Base-by-base conservation (phyloP, 306 rosid species). In the Myrica gale region DNA sequence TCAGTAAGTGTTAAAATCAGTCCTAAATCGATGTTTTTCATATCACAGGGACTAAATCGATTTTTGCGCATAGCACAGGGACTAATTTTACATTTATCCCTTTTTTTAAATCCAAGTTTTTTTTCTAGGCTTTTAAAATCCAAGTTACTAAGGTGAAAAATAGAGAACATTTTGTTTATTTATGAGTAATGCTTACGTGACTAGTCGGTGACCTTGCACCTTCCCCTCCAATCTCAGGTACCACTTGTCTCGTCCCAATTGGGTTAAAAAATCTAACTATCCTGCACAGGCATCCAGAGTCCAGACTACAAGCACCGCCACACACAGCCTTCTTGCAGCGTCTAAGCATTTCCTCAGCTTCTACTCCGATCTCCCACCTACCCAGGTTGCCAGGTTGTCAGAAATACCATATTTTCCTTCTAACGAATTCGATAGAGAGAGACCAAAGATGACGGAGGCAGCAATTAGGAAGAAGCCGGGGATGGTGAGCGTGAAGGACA, bases 401-500 rank as follows among this genome's bases (percentile, higher is more conserved):
- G 43, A 26, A 26, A n/a, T 60, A 6, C 67, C 43, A 32, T 17
- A 16, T 41, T 63, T 41, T 47, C 13, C 1, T 15, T 39, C 46
- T 8, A 41, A 13, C 46, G 17, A 65, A 17, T 61, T 39, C 5
- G 60, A 45, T 12, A 73, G 39, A 20, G 16, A 75, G 21, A 73
- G 72, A 16, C 73, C 67, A 4, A 87, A 73, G 76, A 95, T 96
- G 99, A 96, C 99, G 77, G 99, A 96, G 86, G 91, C 99, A 1
- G 39, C 50, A 80, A 92, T 96, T 12, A 88, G 99, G 87, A 96
- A 90, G 66, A 96, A 92, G 90, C 92, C 99, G 0, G 99, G 99
- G 11, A 96, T 96, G 99, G 96, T 84, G 21, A 96, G 99, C 82
- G 92, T 96, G 39, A 92, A 90, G 92, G 99, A 96, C 83, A 96